Evolutionary conservation across 73 alveolate species (phyloP), one percentile per base, ranked within the genome.

Genomic region (Urostyla sp.): DNA sequence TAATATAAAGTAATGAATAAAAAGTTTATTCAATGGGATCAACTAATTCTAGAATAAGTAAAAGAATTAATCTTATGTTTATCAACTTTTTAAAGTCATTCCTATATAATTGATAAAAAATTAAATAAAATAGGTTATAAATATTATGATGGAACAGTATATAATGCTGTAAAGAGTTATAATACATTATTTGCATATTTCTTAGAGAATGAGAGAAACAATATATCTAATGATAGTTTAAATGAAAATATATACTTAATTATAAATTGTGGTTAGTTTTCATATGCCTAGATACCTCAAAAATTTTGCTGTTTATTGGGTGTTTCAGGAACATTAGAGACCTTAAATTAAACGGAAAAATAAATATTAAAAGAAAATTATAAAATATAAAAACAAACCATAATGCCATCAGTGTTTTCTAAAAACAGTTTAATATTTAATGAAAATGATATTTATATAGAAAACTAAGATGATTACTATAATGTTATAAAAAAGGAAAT

Each of bases 341-440:
- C 80, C 8, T 27, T 85, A 58, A 59, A 76, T 15, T 43, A 63
- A 27, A 48, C 66, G 24, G 76, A 85, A 26, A 15, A 48, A 50
- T n/a, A 66, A 13, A 67, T 79, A 5, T 50, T 85, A 48, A 57
- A 35, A 13, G 26, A 31, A 0, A 74, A 53, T 48, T 80, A 56
- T 28, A 77, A 85, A 20, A 49, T 85, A 43, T 36, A 45, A 10
- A 85, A 44, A 35, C 43, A n/a, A 67, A 85, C 90, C 0, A 0
- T 26, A 10, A 46, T 79, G 16, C 93, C 93, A 4, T 60, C 87
- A 21, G 93, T 85, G 16, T 85, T 60, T 66, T 90, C 90, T 63
- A 31, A 23, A 79, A 80, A 24, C 44, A 46, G 3, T 35, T 37
- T 6, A 46, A 10, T 20, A 7, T 20, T 20, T 31, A 8, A 20